These are phyloP conservation scores for Bombardia bombarda DNA, from an alignment of 495 filamentous ascomycete genomes.

Conservation along the genomic window DNA sequence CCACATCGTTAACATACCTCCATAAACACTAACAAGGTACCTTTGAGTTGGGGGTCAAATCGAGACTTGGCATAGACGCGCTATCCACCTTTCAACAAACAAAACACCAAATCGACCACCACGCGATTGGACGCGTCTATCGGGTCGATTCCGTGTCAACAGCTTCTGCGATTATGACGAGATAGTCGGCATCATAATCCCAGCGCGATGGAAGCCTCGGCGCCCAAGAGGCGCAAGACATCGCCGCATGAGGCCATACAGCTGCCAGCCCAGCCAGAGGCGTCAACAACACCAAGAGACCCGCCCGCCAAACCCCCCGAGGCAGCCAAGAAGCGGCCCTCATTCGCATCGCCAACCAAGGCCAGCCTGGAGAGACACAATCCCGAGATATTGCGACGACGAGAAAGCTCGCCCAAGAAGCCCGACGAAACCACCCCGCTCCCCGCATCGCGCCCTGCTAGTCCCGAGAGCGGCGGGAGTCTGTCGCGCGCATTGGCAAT, in stretches of 20 bases:
- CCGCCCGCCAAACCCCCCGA: not conserved
- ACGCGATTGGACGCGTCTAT: constrained; percentile 17
- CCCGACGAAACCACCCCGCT: constrained; percentile 17
- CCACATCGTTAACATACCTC: too few species aligned
- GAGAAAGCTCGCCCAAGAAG: constrained; percentile 27
- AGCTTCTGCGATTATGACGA: constrained; percentile 5
- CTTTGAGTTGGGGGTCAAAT: too few species aligned
- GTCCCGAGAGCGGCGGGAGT: constrained; percentile 14
- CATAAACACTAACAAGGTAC: too few species aligned
- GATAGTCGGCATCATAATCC: constrained; percentile 2
- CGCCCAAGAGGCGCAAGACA: constrained; percentile 57
- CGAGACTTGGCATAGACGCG: not conserved
- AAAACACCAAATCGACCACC: not conserved
- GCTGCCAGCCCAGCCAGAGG: constrained; percentile 13
- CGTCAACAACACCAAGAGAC: constrained; percentile 11
- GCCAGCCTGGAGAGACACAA: constrained; percentile 57
- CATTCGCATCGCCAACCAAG: constrained; percentile 59
- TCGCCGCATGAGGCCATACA: constrained; percentile 37
- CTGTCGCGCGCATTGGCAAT: constrained; percentile 7
- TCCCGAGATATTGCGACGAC: constrained; percentile 48
- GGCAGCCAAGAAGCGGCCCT: constrained; percentile 32
- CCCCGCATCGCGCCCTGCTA: constrained; percentile 17
- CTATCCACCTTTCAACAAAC: not conserved
- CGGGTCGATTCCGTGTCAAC: not conserved
- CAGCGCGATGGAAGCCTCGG: constrained; percentile 43